These are phyloP conservation scores for Dothideomycetes sp. DNA, from an alignment of 2,329 filamentous ascomycete species.

Conservation along the genomic window DNA sequence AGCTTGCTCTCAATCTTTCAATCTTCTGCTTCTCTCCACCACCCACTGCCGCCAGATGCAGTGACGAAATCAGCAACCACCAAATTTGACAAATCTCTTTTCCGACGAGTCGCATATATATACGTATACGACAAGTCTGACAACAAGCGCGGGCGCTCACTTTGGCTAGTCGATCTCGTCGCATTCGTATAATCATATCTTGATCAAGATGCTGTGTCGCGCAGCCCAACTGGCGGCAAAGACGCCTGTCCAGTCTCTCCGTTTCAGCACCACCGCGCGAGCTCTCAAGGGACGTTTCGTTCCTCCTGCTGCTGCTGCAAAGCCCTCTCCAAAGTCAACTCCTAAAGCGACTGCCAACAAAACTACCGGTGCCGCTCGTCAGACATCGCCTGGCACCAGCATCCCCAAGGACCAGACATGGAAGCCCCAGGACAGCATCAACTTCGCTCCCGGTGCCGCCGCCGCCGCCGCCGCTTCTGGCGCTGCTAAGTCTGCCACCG, in stretches of 20 bases:
- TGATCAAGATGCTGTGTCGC: conserved; percentile 24
- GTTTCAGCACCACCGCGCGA: conserved; percentile 14
- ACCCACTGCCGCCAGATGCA: too few species aligned
- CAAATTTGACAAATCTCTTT: too few species aligned
- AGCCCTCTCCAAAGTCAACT: conserved; percentile 14
- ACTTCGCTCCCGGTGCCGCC: conserved; percentile 25
- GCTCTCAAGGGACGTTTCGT: conserved; percentile 3
- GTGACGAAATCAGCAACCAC: too few species aligned
- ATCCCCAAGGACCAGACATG: conserved; percentile 31
- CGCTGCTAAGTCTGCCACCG: conserved; percentile 26
- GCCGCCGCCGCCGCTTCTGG: conserved; percentile 15
- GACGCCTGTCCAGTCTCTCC: conserved; percentile 10
- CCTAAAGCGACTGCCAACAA: conserved; percentile 15
- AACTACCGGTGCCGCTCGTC: conserved; percentile 20
- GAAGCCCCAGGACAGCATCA: conserved; percentile 32
- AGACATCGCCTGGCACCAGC: conserved; percentile 26
- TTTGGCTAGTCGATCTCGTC: not conserved
- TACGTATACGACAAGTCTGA: too few species aligned
- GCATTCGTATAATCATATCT: not conserved
- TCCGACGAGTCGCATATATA: conserved; percentile 3
- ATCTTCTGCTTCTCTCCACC: too few species aligned
- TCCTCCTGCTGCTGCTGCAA: conserved; percentile 16
- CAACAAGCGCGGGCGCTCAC: not conserved
- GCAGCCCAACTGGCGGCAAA: conserved; percentile 22
- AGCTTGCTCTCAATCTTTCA: conserved; percentile 7